Base-by-base conservation (phyloP, 306 rosid genomes). In the Malus fusca region DNA sequence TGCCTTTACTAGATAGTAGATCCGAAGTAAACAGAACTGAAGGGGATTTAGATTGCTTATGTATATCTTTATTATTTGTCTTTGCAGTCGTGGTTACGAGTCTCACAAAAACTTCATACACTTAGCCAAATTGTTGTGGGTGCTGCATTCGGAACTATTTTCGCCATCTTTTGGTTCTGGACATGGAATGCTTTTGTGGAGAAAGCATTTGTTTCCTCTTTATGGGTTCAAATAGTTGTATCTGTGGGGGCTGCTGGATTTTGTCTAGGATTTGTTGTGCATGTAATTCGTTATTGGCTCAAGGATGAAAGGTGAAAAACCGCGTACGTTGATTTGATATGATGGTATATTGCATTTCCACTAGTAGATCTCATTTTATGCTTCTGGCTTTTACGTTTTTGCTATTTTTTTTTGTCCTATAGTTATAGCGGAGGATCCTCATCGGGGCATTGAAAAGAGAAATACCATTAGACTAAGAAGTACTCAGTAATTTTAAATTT, bases 11-110 rank as follows among this genome's bases (percentile, higher is more conserved):
- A 42, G 44, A 42, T 42, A 10, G 44, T 42, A 42, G 12, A 42
- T 42, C 14, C 11, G 3, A 7, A 52, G n/a, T 19, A 1, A 51
- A 19, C 11, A 26, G 43, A 69, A 15, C 51, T 37, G 46, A 52
- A 70, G 21, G 63, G 63, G 33, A 42, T 42, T 42, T 7, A 72
- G 22, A 26, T 13, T 73, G n/a, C 82, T 84, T 46, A 85, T 72
- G 76, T 18, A 48, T 56, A 11, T 69, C 44, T 23, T 71, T 75
- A 17, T 44, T 8, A 42, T 69, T 55, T 53, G 33, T 81, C 64
- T 77, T 76, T 80, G 69, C 90, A 95, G 98, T 72, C 97, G 14
- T 95, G 96, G 93, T 80, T 95, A 62, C 86, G 97, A 75, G 91
- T 95, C 62, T 90, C 93, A 0, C 96, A 89, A 42, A 89, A 71